A percentile compares a stretch with the other conserved stretches of the same genome.
These are phyloP conservation scores for Glycyrrhiza uralensis DNA, from an alignment of 306 rosid species.

Conservation along the genomic window DNA sequence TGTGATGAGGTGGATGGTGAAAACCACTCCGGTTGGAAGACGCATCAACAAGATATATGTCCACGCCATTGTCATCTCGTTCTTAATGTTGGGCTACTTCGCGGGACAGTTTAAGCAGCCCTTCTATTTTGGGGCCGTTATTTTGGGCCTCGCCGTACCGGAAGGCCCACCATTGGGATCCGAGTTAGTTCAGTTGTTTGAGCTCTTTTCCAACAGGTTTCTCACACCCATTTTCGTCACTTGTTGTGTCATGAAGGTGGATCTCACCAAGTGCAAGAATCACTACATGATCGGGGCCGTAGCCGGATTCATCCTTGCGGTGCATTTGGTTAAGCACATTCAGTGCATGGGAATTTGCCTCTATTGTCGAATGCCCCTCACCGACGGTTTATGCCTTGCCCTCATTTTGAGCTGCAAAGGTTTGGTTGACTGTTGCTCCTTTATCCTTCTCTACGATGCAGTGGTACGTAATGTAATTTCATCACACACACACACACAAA, in stretches of 20 bases:
- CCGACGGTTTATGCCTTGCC: constrained; percentile 39
- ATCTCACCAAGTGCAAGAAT: not conserved
- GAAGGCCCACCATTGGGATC: constrained; percentile 62
- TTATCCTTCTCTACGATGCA: not conserved
- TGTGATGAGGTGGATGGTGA: constrained; percentile 37
- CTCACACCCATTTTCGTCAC: constrained; percentile 42
- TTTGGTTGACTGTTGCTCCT: constrained; percentile 26
- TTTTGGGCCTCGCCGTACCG: constrained; percentile 47
- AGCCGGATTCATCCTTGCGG: not conserved
- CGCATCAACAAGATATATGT: constrained; percentile 16
- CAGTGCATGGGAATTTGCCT: constrained; percentile 1
- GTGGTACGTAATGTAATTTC: not conserved
- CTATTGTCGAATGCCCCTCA: constrained; percentile 29
- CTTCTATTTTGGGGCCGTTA: constrained; percentile 23
- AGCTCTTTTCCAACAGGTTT: constrained; percentile 24
- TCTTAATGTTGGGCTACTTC: not conserved
- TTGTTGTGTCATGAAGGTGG: constrained; percentile 29
- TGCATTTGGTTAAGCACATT: not conserved
- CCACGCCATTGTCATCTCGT: not conserved
- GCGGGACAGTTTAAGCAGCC: not conserved
- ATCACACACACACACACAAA: no score
- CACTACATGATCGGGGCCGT: not conserved
- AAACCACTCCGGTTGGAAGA: constrained; percentile 37
- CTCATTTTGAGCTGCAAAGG: constrained; percentile 57
- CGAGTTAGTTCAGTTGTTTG: constrained; percentile 37